Evolutionary conservation across 2,329 filamentous ascomycete species (phyloP).

Genomic region (Pochonia chlamydosporia): DNA sequence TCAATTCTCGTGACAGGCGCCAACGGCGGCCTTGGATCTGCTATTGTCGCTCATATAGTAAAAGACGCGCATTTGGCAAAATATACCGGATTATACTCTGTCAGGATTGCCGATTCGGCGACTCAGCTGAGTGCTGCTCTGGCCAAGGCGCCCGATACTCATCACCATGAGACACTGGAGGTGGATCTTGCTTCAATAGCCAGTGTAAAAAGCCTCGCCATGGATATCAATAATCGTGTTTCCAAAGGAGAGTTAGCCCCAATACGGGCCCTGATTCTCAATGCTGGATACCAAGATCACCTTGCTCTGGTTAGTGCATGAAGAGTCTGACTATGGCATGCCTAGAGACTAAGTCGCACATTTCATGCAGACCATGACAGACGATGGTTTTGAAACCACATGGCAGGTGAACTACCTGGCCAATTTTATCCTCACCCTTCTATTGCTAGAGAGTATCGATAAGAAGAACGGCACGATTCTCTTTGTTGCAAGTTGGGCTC

Average conservation of each 20-base stretch:
- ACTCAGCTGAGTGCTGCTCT: conserved; percentile 20
- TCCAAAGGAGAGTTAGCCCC: conserved; percentile 28
- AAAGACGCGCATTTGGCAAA: too few species aligned
- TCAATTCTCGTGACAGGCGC: conserved; percentile 31
- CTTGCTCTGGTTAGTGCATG: conserved; percentile 16
- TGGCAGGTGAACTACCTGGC: too few species aligned
- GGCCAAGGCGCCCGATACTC: conserved; percentile 12
- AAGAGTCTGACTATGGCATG: too few species aligned
- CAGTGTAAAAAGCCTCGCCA: conserved; percentile 20
- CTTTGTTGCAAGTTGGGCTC: too few species aligned
- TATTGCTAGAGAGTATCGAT: too few species aligned
- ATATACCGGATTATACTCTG: conserved; percentile 31
- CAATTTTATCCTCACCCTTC: too few species aligned
- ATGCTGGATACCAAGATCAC: conserved; percentile 23
- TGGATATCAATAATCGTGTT: conserved; percentile 22
- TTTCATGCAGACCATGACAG: too few species aligned
- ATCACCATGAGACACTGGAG: conserved; percentile 25
- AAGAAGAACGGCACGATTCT: too few species aligned
- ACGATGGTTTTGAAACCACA: too few species aligned
- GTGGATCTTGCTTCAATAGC: conserved; percentile 25
- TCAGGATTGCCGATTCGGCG: conserved; percentile 26
- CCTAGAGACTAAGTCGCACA: too few species aligned
- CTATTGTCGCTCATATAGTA: too few species aligned
- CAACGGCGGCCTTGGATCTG: conserved; percentile 32
- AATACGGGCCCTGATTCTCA: conserved; percentile 33